A percentile compares a stretch with the other conserved stretches of the same genome.
phyloP scores from a whole-genome alignment of 2,329 filamentous ascomycete genomes.

The Fusarium subglutinans region DNA sequence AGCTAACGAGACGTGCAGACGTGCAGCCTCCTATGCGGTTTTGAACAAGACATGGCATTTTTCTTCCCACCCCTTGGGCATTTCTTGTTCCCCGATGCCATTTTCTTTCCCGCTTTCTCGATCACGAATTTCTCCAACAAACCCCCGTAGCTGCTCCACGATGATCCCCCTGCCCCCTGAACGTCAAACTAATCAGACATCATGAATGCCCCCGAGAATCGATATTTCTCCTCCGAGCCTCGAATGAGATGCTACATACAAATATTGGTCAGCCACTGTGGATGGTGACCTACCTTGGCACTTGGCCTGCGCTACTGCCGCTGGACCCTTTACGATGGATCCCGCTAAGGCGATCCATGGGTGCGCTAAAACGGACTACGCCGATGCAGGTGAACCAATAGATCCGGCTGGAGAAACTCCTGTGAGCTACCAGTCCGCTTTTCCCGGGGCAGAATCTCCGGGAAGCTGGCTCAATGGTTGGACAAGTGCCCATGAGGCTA shows the following conservation, averaged over 20 bases:
- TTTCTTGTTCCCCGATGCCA: not conserved
- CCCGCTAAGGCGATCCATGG: conserved; percentile 2
- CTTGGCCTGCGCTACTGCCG: conserved; percentile 22
- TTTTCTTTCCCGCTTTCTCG: not conserved
- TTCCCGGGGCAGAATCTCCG: conserved; percentile 31
- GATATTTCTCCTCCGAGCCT: not conserved
- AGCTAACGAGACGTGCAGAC: conserved; percentile 1
- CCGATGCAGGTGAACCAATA: not conserved
- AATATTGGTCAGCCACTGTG: conserved; percentile 13
- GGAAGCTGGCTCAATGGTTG: not conserved
- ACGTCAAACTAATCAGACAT: conserved; percentile 2
- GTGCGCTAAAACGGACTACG: conserved; percentile 2
- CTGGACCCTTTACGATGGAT: conserved; percentile 29
- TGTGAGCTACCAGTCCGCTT: not conserved
- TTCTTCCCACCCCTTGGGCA: not conserved
- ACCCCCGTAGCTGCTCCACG: conserved; percentile 1
- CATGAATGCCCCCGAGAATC: conserved; percentile 16
- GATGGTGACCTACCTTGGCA: not conserved
- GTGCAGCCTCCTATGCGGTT: not conserved
- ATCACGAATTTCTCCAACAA: not conserved
- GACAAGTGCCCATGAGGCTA: not conserved
- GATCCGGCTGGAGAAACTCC: not conserved
- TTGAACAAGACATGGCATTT: not conserved
- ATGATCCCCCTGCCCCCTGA: conserved; percentile 25
- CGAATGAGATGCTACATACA: conserved; percentile 16